These are phyloP conservation scores for Candida vaughaniae DNA, from an alignment of 805 yeast species.

Conservation along the genomic window DNA sequence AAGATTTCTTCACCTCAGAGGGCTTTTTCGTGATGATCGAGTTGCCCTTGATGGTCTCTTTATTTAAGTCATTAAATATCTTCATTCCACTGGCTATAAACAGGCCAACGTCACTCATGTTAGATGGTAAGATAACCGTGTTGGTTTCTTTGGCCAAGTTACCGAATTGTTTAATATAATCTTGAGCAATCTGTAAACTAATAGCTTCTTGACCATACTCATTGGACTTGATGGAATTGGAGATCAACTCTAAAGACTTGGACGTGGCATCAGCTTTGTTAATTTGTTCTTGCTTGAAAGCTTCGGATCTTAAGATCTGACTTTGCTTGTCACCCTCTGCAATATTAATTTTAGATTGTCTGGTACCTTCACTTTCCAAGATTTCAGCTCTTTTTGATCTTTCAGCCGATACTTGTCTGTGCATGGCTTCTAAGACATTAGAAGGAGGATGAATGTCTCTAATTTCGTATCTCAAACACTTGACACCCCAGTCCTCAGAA, in stretches of 20 bases:
- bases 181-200: slow-evolving; percentile 76
- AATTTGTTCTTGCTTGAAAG: slow-evolving; percentile 56
- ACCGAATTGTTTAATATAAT: slow-evolving; percentile 78
- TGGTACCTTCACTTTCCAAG: slow-evolving; percentile 79
- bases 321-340: slow-evolving; percentile 81
- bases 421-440: slow-evolving; percentile 87
- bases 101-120: slow-evolving; percentile 69
- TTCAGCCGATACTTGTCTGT: slow-evolving; percentile 85
- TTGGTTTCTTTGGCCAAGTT: slow-evolving; percentile 80
- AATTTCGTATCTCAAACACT: slow-evolving; percentile 81
- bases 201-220: slow-evolving; percentile 78
- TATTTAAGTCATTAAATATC: slow-evolving; percentile 47
- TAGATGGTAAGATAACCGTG: slow-evolving; percentile 75
- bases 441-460: slow-evolving; percentile 86
- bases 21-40: neutral
- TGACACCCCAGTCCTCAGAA: slow-evolving; percentile 81
- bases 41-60: neutral
- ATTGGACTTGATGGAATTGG: slow-evolving; percentile 64
- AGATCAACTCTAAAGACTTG: slow-evolving; percentile 60
- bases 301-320: slow-evolving; percentile 74
- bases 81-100: slow-evolving; percentile 77
- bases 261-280: slow-evolving; percentile 77
- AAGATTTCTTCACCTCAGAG: slow-evolving; percentile 1
- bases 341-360: slow-evolving; percentile 75
- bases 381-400: slow-evolving; percentile 85